A percentile compares a stretch with the other conserved stretches of the same genome.
phyloP scores from a whole-genome alignment of 768 basidiomycete species.

The Tulasnella sp. region DNA sequence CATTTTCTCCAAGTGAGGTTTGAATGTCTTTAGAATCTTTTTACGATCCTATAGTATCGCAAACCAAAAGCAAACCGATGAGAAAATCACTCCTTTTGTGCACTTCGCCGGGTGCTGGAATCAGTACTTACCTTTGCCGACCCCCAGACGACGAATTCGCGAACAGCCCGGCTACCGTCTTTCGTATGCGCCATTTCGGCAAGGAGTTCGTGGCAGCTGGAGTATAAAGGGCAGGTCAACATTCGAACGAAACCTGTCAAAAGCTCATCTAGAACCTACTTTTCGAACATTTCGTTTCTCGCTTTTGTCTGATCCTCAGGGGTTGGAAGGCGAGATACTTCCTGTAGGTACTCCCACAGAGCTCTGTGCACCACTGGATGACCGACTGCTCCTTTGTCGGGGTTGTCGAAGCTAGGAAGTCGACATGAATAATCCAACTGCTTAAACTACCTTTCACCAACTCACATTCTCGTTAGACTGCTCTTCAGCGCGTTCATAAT shows the following conservation, averaged over 20 bases:
- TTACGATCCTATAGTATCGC: conserved; percentile 56
- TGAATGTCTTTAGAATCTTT: conserved; percentile 87
- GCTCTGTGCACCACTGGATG: conserved; percentile 86
- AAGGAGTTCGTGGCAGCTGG: conserved; percentile 74
- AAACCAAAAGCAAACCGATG: not conserved
- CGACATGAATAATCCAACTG: conserved; percentile 43
- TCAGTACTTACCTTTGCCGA: conserved; percentile 61
- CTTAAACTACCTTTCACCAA: not conserved
- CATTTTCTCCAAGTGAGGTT: conserved; percentile 86
- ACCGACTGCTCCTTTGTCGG: conserved; percentile 82
- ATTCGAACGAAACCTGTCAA: not conserved
- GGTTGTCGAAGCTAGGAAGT: conserved; percentile 71
- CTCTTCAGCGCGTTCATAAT: conserved; percentile 67
- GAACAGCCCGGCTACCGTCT: conserved; percentile 80
- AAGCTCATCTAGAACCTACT: conserved; percentile 40
- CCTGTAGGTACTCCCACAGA: conserved; percentile 77
- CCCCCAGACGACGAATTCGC: conserved; percentile 78
- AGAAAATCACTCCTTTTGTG: conserved; percentile 16
- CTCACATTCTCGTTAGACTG: conserved; percentile 67
- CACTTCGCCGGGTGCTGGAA: conserved; percentile 29
- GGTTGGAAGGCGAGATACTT: conserved; percentile 45
- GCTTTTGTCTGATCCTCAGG: conserved; percentile 38
- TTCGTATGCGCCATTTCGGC: conserved; percentile 94
- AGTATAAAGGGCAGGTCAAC: not conserved
- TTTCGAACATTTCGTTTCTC: conserved; percentile 75